phyloP scores from a whole-genome alignment of 2,329 filamentous ascomycete genomes.

The Claviceps digitariae region DNA sequence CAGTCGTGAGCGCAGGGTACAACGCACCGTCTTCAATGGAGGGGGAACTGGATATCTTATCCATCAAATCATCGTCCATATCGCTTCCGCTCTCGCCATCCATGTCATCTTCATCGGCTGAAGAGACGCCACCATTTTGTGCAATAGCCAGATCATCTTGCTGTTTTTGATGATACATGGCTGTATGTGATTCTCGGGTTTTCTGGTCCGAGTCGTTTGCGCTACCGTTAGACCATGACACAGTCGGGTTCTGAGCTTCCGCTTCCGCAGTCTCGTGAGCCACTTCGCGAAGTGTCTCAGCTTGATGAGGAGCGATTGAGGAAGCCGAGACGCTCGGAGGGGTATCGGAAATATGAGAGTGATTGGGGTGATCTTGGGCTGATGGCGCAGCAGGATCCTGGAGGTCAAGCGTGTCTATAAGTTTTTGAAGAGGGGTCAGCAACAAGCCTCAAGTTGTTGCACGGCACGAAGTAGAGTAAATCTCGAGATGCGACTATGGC shows the following conservation, averaged over 20 bases:
- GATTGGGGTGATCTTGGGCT: conserved; percentile 58
- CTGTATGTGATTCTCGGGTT: conserved; percentile 29
- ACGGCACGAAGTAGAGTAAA: not conserved
- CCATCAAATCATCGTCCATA: conserved; percentile 87
- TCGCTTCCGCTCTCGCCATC: conserved; percentile 51
- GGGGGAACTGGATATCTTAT: conserved; percentile 96
- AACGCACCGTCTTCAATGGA: conserved; percentile 98
- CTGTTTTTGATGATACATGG: conserved; percentile 22
- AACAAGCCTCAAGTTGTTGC: not conserved
- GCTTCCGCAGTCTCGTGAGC: conserved; percentile 65
- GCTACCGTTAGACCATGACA: conserved; percentile 36
- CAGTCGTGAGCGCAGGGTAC: conserved; percentile 25
- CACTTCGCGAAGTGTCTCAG: conserved; percentile 68
- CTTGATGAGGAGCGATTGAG: conserved; percentile 65
- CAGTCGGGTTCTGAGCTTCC: conserved; percentile 47
- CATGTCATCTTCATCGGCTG: conserved; percentile 47
- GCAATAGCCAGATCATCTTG: conserved; percentile 46
- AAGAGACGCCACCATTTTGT: conserved; percentile 44
- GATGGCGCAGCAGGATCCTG: conserved; percentile 74
- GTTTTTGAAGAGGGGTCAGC: conserved; percentile 4
- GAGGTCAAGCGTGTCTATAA: conserved; percentile 80
- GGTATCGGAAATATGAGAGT: conserved; percentile 8
- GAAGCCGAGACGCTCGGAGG: conserved; percentile 33
- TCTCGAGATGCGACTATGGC: not conserved
- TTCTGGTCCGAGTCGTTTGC: conserved; percentile 26